Base-by-base conservation (phyloP, 2,329 filamentous ascomycete genomes). In the Samsoniella hepiali region DNA sequence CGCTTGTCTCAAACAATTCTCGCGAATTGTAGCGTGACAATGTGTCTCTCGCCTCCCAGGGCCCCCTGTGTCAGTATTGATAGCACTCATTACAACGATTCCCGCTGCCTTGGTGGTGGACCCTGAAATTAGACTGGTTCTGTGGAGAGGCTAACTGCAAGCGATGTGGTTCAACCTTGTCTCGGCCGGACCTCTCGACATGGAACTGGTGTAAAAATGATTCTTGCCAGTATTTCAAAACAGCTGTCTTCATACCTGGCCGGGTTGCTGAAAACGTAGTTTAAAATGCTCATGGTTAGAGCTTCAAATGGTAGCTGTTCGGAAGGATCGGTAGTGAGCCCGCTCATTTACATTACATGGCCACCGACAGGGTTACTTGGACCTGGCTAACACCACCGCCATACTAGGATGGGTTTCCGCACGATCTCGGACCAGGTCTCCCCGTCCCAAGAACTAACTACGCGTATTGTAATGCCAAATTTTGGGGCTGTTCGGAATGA, bases 111-210 rank as follows among this genome's bases (percentile, higher is more conserved):
- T 38, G 53, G 11, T 27, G 60, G 53, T 51, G 61, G 61, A 58
- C 45, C 61, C 54, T 57, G 54, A 63, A 62, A 62, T 62, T 55
- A 49, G 50, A 62, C 51, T 45, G 29, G 22, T 36, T 32, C 27
- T 45, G 50, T 57, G 60, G 51, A 54, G 51, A n/a, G 42, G 42
- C 29, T 17, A 57, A 47, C 27, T 31, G 15, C 49, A 44, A 44
- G 58, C 38, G 34, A 31, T 15, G 11, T 8, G 17, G 15, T 38
- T 1, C 36, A 11, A 31, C 4, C 29, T 29, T 61, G 58, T 53
- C 13, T 60, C 58, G 29, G 38, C 45, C 58, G 38, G 38, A 54
- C 58, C 49, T 54, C 36, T 34, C 11, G 31, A 29, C 8, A 32
- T 31, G 31, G 27, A 51, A 32, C 34, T 22, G 22, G 22, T 22